phyloP scores from a whole-genome alignment of 2,329 filamentous ascomycete genomes.

The Teratosphaeria pseudoeucalypti region DNA sequence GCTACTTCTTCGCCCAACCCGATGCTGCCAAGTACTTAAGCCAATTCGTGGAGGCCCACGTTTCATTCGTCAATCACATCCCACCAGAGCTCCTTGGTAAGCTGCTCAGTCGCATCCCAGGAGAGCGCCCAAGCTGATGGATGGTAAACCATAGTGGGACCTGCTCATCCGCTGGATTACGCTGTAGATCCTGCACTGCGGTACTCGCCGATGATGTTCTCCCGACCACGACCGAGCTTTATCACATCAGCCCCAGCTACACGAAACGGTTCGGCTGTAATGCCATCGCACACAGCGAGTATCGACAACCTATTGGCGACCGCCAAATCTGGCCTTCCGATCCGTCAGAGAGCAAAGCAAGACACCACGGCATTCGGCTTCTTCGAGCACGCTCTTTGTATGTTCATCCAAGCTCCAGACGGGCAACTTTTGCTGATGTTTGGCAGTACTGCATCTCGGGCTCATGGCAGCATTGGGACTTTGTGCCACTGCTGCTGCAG shows the following conservation, averaged over 20 bases:
- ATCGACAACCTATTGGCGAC: background rate
- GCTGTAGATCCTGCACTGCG: background rate
- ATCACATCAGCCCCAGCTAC: background rate
- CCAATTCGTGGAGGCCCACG: slow-evolving; percentile 43
- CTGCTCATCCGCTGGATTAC: background rate
- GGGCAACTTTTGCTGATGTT: background rate
- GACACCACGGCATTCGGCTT: background rate
- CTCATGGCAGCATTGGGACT: background rate
- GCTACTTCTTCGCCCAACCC: slow-evolving; percentile 44
- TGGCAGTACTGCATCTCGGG: background rate
- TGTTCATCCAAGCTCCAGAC: background rate
- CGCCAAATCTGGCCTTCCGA: background rate
- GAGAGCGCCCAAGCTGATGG: background rate
- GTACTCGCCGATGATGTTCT: background rate
- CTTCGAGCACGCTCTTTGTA: background rate
- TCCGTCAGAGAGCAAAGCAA: background rate
- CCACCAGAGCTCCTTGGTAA: slow-evolving; percentile 41
- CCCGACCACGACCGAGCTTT: background rate
- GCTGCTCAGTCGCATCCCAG: background rate
- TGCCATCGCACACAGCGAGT: background rate
- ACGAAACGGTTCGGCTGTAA: background rate
- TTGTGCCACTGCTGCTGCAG: background rate
- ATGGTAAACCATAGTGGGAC: background rate
- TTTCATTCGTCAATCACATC: slow-evolving; percentile 48
- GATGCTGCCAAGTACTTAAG: slow-evolving; percentile 48